phyloP scores from a whole-genome alignment of 106 monocot species.

The Allium cepa region DNA sequence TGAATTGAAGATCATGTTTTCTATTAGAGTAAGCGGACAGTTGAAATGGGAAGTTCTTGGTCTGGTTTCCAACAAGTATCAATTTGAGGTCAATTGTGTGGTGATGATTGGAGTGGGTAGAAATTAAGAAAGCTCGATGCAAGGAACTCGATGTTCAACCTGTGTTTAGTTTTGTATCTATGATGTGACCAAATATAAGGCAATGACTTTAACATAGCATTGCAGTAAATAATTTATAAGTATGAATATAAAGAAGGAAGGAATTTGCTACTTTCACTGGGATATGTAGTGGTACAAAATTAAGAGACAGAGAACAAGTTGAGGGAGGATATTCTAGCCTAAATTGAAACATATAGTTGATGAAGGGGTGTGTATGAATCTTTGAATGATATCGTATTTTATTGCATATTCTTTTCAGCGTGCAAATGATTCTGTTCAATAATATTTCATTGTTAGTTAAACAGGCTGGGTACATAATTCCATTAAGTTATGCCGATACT shows the following conservation, averaged over 20 bases:
- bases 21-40: conserved; percentile 40
- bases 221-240: neutral
- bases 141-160: conserved; percentile 36
- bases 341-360: no score
- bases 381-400: no score
- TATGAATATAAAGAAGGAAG: neutral
- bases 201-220: neutral
- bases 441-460: no score
- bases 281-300: no score
- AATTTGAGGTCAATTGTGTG: conserved; percentile 25
- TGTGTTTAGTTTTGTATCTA: conserved; percentile 11
- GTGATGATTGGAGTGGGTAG: neutral
- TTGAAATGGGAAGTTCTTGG: conserved; percentile 71
- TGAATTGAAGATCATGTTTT: conserved; percentile 15
- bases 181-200: neutral
- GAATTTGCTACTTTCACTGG: neutral
- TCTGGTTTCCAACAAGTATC: conserved; percentile 57
- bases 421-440: no score
- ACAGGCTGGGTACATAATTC: no score
- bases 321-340: neutral
- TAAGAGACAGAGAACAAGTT: no score
- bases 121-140: neutral
- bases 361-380: no score
- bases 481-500: no score
- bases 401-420: no score